Conservation (phyloP, 768 basidiomycete genomes). For the Termitomyces sp. region DNA sequence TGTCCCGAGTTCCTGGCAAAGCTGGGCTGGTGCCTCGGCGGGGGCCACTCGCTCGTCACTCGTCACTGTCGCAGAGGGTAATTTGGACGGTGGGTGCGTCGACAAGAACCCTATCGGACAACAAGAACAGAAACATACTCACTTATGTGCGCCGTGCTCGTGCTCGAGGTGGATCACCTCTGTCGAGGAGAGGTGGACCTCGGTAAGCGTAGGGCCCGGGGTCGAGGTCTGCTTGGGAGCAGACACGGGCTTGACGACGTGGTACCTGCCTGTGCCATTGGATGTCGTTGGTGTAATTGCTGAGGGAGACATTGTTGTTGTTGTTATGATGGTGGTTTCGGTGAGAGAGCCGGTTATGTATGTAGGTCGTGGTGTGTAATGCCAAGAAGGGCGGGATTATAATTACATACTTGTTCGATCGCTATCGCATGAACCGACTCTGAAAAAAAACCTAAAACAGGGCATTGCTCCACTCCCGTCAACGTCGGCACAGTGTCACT, state of each 20-base stretch:
- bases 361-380: conserved; percentile 7
- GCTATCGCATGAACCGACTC: no score
- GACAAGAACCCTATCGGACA: conserved; percentile 19
- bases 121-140: conserved; percentile 27
- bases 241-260: conserved; percentile 10
- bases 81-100: conserved; percentile 20
- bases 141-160: conserved; percentile 87
- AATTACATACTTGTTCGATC: neutral
- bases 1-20: neutral
- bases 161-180: conserved; percentile 79
- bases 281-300: conserved; percentile 13
- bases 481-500: neutral
- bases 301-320: conserved; percentile 18
- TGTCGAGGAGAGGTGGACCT: conserved; percentile 43
- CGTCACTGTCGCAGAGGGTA: conserved; percentile 19
- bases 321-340: neutral
- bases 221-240: neutral
- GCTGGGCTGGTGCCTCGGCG: conserved; percentile 3
- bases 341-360: neutral
- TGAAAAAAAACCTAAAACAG: neutral
- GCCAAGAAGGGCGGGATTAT: conserved; percentile 8
- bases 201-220: no score
- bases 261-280: conserved; percentile 17
- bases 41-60: no score
- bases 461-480: neutral